Evolutionary conservation across 352 stramenopile species (phyloP).

Genomic region (Hyaloperonospora arabidopsidis): DNA sequence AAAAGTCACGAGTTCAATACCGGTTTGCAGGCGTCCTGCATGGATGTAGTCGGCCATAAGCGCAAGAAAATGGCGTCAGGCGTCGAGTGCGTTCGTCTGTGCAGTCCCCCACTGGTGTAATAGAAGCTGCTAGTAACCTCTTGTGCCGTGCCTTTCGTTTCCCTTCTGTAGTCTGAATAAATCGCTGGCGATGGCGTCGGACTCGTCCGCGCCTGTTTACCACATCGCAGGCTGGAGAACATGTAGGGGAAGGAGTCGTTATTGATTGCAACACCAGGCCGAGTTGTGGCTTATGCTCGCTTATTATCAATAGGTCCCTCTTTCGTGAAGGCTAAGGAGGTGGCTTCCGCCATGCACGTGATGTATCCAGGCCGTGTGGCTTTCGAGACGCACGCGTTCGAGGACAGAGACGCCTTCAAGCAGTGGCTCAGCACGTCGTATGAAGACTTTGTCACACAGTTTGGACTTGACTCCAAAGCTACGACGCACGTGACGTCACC

Average conservation of each 20-base stretch:
- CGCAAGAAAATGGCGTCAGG: constrained; percentile 31
- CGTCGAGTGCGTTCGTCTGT: constrained; percentile 41
- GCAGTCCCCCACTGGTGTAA: neutral
- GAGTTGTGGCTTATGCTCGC: neutral
- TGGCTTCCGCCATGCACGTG: constrained; percentile 53
- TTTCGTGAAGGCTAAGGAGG: constrained; percentile 52
- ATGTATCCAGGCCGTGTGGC: constrained; percentile 51
- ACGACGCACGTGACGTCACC: constrained; percentile 57
- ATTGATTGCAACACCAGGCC: neutral
- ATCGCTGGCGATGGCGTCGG: constrained; percentile 23
- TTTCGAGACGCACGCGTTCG: constrained; percentile 41
- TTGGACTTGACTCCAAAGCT: constrained; percentile 36
- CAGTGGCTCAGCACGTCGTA: constrained; percentile 40
- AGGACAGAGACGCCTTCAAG: constrained; percentile 50
- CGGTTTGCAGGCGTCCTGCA: too few relatives aligned
- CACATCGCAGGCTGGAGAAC: constrained; percentile 67
- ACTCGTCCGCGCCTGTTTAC: constrained; percentile 31
- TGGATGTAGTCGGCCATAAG: too few relatives aligned
- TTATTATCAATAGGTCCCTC: constrained; percentile 26
- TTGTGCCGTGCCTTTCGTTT: neutral
- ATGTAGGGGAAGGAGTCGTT: constrained; percentile 24
- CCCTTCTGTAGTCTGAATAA: constrained; percentile 29
- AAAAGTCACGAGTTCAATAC: too few relatives aligned
- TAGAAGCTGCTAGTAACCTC: constrained; percentile 2
- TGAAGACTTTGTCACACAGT: constrained; percentile 28